A percentile compares a stretch with the other conserved stretches of the same genome.
These are phyloP conservation scores for Elaeis guineensis DNA, from an alignment of 176 grass and related monocot genomes.

Conservation along the genomic window DNA sequence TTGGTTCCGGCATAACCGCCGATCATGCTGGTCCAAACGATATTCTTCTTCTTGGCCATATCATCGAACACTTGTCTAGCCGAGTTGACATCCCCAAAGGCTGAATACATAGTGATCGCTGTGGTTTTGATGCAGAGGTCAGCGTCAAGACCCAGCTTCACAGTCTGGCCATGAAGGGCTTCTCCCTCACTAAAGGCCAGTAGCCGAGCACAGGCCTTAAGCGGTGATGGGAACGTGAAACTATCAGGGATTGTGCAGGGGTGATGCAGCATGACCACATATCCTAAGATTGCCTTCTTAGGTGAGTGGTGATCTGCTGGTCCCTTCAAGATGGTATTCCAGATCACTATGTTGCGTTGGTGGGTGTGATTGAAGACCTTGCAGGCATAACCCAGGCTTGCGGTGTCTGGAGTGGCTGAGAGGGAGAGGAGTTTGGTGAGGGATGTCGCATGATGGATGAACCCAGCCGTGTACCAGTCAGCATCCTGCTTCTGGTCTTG, in stretches of 20 bases:
- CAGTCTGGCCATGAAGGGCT: background rate
- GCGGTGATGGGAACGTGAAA: background rate
- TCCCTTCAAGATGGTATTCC: constrained; percentile 4
- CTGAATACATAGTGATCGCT: background rate
- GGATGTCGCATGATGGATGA: background rate
- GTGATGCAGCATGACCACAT: background rate
- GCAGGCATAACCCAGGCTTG: constrained; percentile 1
- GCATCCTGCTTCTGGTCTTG: no score
- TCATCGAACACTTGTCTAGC: constrained; percentile 4
- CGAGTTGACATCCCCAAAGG: background rate
- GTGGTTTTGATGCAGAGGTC: background rate
- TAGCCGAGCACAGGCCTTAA: background rate
- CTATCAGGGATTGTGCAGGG: background rate
- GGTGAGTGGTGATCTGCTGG: background rate
- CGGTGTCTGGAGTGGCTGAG: background rate
- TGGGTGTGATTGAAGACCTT: constrained; percentile 8
- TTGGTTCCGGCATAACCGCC: background rate
- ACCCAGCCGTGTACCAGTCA: background rate
- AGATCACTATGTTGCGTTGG: background rate
- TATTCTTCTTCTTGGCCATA: background rate
- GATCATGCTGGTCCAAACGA: constrained; percentile 6
- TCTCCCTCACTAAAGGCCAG: background rate
- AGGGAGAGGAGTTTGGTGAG: background rate
- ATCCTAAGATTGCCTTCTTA: background rate
- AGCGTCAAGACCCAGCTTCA: background rate